Evolutionary conservation across 768 basidiomycete species (phyloP), one percentile per base, ranked within the genome.

Genomic region (Baorangia bicolor): DNA sequence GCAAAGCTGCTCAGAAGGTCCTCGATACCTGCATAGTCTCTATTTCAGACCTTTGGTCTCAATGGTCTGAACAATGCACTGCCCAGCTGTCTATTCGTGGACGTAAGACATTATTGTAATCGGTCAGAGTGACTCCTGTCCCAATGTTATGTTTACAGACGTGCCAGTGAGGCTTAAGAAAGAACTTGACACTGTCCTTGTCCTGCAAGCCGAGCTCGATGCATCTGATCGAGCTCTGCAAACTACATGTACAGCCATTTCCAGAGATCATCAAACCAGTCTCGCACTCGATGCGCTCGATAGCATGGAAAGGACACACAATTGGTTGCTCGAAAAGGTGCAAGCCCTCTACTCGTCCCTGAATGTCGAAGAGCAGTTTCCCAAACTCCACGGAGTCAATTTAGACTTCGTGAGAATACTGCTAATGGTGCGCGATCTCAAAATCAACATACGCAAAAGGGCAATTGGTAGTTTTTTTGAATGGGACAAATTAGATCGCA

Each of bases 141-240:
- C n/a, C n/a, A n/a, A n/a, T n/a, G n/a, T 38, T 11, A 31, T 30
- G 1, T 28, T 46, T 49, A 2, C 38, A 73, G 73, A 73, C 57
- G 66, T 69, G 0, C 73, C 71, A 1, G 54, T 37, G 0, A 48
- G 61, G 2, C 57, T 77, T 4, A 73, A 72, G 33, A 71, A 70
- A 35, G 73, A 75, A 34, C 56, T 76, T 0, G 67, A 75, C 41
- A 56, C 57, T 0, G 55, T 77, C 0, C 51, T 77, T 0, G 50
- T 38, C 4, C 63, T 77, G 0, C 74, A 75, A 51, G 67, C 68
- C 1, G 56, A 69, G 16, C 44, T 73, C 3, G 65, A 72, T 11
- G 41, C 42, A 0, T 56, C 73, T 3, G 68, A 74, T n/a, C 48
- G 51, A 8, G 54, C 68, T 0, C 62, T 75, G 7, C 31, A 60